A percentile compares a stretch with the other conserved stretches of the same genome.
These are phyloP conservation scores for Murraya paniculata DNA, from an alignment of 345 rosid species.

Conservation along the genomic window DNA sequence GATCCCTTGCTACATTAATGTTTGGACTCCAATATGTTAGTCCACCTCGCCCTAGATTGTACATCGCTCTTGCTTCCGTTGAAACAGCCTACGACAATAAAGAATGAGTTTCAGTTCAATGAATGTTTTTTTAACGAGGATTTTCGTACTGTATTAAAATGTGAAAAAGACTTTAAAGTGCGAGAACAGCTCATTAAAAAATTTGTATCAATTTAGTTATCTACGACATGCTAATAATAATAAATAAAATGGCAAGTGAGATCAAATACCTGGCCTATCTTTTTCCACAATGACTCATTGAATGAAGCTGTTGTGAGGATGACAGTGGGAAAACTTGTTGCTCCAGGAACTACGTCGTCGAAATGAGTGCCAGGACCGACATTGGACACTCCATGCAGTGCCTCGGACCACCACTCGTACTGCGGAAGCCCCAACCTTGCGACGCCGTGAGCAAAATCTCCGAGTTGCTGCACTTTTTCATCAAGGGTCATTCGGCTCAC, in stretches of 20 bases:
- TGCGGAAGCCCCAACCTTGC: no score
- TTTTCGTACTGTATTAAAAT: no score
- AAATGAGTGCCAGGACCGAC: conserved; percentile 34
- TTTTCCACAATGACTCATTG: conserved; percentile 39
- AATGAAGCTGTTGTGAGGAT: conserved; percentile 39
- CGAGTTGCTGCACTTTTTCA: conserved; percentile 32
- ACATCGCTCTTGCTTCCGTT: conserved; percentile 51
- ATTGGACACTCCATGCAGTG: conserved; percentile 41
- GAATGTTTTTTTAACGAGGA: no score
- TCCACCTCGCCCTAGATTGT: conserved; percentile 45
- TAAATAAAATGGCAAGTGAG: no score
- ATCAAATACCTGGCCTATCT: conserved; percentile 36
- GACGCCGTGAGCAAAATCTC: conserved; percentile 9
- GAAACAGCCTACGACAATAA: conserved; percentile 38
- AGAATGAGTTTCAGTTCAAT: not conserved
- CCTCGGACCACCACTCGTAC: conserved; percentile 56
- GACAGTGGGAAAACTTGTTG: conserved; percentile 44
- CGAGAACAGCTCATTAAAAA: fast-evolving
- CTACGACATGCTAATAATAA: no score
- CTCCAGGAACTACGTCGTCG: conserved; percentile 27
- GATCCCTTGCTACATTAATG: conserved; percentile 44
- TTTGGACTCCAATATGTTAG: conserved; percentile 49
- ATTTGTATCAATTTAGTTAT: no score
- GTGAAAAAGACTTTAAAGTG: no score
- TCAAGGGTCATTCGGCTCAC: conserved; percentile 24